These are phyloP conservation scores for Mrakia gelida DNA, from an alignment of 768 basidiomycete species.

Conservation along the genomic window DNA sequence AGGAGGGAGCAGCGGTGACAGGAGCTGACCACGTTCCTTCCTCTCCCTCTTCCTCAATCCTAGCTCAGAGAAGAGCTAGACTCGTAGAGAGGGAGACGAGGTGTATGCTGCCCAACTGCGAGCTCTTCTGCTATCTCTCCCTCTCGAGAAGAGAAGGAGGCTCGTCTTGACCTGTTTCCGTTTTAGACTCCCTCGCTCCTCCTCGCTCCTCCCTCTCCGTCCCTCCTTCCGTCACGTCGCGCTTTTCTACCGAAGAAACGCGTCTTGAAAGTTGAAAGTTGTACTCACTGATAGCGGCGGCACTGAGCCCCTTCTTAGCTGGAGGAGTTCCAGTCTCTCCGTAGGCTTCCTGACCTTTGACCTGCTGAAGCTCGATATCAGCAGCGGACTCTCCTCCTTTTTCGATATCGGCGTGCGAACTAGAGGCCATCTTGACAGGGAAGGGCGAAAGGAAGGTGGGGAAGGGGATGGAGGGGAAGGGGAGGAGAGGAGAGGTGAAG, in stretches of 20 bases:
- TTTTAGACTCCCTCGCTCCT: neutral
- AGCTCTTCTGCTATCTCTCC: no score
- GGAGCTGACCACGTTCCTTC: no score
- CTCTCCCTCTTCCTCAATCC: no score
- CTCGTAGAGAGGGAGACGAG: no score
- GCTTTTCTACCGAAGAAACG: neutral
- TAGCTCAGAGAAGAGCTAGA: no score
- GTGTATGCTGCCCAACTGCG: no score
- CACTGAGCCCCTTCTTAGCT: neutral
- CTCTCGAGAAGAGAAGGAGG: no score
- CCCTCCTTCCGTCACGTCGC: neutral
- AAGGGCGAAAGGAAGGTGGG: neutral
- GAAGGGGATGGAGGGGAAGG: neutral
- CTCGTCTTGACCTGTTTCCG: no score
- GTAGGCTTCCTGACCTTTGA: neutral
- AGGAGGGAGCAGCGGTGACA: no score
- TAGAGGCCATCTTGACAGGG: neutral
- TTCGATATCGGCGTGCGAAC: neutral
- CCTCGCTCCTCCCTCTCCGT: neutral
- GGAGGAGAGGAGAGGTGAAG: neutral
- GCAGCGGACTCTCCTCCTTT: neutral
- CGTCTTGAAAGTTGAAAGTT: neutral
- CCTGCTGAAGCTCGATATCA: slow-evolving; percentile 13
- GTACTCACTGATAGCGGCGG: slow-evolving; percentile 24
- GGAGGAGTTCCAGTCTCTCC: neutral